A percentile compares a stretch with the other conserved stretches of the same genome.
Conservation (phyloP, 371 early-diverging fungal genomes). For the Mucor mucedo region DNA sequence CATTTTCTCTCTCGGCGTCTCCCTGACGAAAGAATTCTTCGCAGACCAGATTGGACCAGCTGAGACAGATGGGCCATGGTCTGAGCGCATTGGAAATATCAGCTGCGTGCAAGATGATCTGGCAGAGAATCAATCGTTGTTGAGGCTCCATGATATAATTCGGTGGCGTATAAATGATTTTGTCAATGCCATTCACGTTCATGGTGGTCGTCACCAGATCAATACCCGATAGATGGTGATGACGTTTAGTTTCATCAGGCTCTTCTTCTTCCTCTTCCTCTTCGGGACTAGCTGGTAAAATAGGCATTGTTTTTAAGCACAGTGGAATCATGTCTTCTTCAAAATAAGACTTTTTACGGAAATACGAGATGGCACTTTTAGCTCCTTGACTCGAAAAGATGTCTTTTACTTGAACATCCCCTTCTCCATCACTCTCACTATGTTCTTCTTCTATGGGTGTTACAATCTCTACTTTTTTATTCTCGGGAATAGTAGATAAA, state of each 20-base stretch:
- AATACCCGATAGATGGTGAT: conserved; percentile 14
- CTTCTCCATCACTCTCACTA: neutral
- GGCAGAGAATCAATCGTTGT: conserved; percentile 61
- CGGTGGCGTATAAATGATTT: conserved; percentile 22
- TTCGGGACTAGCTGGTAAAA: conserved; percentile 28
- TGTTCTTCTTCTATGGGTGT: neutral
- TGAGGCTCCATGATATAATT: conserved; percentile 32
- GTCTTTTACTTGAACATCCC: conserved; percentile 36
- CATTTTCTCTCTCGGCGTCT: conserved; percentile 74
- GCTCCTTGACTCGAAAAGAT: conserved; percentile 46
- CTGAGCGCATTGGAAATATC: conserved; percentile 89
- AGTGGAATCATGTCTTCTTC: conserved; percentile 32
- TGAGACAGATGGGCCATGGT: conserved; percentile 82
- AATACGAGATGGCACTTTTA: conserved; percentile 44
- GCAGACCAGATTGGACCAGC: conserved; percentile 87
- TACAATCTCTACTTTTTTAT: neutral
- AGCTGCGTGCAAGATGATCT: conserved; percentile 81
- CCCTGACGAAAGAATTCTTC: conserved; percentile 89
- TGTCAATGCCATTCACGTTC: conserved; percentile 9
- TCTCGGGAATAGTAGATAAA: neutral
- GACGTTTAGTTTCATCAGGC: neutral
- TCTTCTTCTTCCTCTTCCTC: conserved; percentile 21
- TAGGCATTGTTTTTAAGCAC: conserved; percentile 19
- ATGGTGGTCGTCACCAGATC: conserved; percentile 16
- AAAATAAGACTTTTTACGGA: conserved; percentile 37